phyloP scores from a whole-genome alignment of 108 stramenopile genomes.

The Cyclostephanos tholiformis region DNA sequence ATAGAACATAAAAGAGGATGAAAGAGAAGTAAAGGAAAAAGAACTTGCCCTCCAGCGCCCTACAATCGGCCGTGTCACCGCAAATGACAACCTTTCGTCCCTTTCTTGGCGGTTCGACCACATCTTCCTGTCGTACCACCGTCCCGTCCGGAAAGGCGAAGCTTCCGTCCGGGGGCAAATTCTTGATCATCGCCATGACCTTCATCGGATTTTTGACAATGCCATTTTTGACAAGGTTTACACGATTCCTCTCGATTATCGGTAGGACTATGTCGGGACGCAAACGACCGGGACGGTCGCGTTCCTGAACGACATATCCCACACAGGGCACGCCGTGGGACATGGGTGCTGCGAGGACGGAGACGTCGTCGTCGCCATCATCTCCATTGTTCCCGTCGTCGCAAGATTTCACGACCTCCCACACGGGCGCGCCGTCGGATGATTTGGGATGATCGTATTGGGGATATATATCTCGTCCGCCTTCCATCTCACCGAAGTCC shows the following conservation, averaged over 20 bases:
- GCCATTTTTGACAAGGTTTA: slow-evolving; percentile 68
- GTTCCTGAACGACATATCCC: slow-evolving; percentile 91
- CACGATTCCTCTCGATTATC: slow-evolving; percentile 73
- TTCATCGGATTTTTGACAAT: slow-evolving; percentile 79
- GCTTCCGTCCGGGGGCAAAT: slow-evolving; percentile 64
- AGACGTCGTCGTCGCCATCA: slow-evolving; percentile 77
- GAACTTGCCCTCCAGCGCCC: slow-evolving; percentile 50
- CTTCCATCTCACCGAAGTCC: slow-evolving; percentile 46
- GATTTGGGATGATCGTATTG: slow-evolving; percentile 72
- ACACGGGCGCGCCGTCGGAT: slow-evolving; percentile 76
- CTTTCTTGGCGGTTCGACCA: slow-evolving; percentile 72
- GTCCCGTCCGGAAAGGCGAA: slow-evolving; percentile 94
- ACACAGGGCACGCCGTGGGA: slow-evolving; percentile 94
- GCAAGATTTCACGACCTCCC: slow-evolving; percentile 67
- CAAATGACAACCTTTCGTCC: slow-evolving; percentile 94
- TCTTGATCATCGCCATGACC: slow-evolving; percentile 84
- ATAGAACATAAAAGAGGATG: not conserved
- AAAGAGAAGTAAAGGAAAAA: not conserved
- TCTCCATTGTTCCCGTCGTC: slow-evolving; percentile 74
- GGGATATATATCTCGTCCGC: slow-evolving; percentile 75
- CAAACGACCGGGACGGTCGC: slow-evolving; percentile 78
- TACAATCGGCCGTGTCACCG: slow-evolving; percentile 89
- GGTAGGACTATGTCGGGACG: slow-evolving; percentile 77
- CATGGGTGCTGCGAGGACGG: slow-evolving; percentile 92
- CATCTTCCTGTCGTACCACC: slow-evolving; percentile 76